Percentiles rank a stretch among this genome's conserved stretches.
Conservation (phyloP, 139 green algal species). For the Mychonastes homosphaera region DNA sequence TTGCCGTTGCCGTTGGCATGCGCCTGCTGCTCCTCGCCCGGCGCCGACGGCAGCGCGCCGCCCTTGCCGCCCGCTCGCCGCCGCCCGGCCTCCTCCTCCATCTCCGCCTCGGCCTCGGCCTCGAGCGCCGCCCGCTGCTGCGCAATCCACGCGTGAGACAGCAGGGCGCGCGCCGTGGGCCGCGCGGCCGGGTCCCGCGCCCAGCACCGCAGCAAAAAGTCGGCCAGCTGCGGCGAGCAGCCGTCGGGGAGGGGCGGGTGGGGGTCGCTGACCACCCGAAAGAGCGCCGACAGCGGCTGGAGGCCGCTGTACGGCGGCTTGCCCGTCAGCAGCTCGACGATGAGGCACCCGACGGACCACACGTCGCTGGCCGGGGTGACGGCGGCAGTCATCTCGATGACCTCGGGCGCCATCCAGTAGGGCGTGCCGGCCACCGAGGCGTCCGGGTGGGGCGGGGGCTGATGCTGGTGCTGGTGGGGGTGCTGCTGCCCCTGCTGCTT, state of each 20-base stretch:
- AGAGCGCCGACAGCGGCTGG: conserved; percentile 86
- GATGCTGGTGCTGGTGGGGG: conserved; percentile 42
- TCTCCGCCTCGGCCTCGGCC: too few relatives aligned
- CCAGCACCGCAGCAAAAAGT: conserved; percentile 91
- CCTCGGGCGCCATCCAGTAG: conserved; percentile 95
- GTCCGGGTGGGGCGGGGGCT: conserved; percentile 29
- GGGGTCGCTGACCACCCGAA: conserved; percentile 85
- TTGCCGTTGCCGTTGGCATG: too few relatives aligned
- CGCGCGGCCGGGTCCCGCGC: conserved; percentile 71
- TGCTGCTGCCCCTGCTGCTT: conserved; percentile 34
- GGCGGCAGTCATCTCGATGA: conserved; percentile 91
- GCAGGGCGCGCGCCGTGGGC: conserved; percentile 57
- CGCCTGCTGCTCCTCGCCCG: too few relatives aligned
- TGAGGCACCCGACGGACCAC: conserved; percentile 89
- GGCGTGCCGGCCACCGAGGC: conserved; percentile 76
- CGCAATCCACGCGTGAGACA: conserved; percentile 87
- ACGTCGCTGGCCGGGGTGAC: conserved; percentile 83
- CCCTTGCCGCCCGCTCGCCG: too few relatives aligned
- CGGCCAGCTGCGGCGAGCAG: conserved; percentile 53
- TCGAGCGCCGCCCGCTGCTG: too few relatives aligned
- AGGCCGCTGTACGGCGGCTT: conserved; percentile 89
- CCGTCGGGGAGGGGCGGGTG: conserved; percentile 71
- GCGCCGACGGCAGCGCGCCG: too few relatives aligned
- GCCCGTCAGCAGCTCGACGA: conserved; percentile 92
- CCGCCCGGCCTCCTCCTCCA: too few relatives aligned